These are phyloP conservation scores for Exophiala sp. DNA, from an alignment of 2,329 filamentous ascomycete species.

Conservation along the genomic window DNA sequence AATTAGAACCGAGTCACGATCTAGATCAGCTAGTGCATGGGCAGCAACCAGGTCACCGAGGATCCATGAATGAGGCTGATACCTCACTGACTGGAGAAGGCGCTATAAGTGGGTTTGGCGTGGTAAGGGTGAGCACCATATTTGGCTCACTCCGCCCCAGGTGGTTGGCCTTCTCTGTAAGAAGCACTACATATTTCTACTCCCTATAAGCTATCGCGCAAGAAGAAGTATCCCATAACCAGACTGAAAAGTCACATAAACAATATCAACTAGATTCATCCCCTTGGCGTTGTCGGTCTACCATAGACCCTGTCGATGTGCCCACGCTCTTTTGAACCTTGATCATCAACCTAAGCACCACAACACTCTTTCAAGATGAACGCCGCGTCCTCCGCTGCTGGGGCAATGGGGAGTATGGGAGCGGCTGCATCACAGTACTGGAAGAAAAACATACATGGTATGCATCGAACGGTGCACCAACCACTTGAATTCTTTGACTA, in stretches of 20 bases:
- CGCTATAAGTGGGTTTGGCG: neutral
- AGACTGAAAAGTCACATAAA: neutral
- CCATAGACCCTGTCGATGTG: neutral
- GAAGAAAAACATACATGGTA: conserved; percentile 8
- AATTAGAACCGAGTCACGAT: no score
- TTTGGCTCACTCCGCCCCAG: neutral
- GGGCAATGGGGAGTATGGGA: neutral
- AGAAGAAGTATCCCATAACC: neutral
- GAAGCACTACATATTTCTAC: neutral
- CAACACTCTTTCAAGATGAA: conserved; percentile 5
- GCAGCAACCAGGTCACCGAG: neutral
- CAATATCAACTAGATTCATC: neutral
- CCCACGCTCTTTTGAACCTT: neutral
- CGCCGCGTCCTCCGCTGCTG: neutral
- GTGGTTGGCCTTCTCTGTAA: neutral
- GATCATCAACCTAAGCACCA: neutral
- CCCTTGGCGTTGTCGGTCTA: neutral
- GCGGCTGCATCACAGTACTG: conserved; percentile 2
- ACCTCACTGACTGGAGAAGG: neutral
- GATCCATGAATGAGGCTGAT: neutral
- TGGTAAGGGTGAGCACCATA: neutral
- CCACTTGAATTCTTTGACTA: neutral
- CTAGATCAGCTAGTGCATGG: no score
- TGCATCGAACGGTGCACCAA: neutral
- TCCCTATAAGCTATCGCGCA: neutral